Percentiles rank a stretch among this genome's conserved stretches.
Evolutionary conservation across 257 asterid species (phyloP).

Genomic region (Mitragyna speciosa): DNA sequence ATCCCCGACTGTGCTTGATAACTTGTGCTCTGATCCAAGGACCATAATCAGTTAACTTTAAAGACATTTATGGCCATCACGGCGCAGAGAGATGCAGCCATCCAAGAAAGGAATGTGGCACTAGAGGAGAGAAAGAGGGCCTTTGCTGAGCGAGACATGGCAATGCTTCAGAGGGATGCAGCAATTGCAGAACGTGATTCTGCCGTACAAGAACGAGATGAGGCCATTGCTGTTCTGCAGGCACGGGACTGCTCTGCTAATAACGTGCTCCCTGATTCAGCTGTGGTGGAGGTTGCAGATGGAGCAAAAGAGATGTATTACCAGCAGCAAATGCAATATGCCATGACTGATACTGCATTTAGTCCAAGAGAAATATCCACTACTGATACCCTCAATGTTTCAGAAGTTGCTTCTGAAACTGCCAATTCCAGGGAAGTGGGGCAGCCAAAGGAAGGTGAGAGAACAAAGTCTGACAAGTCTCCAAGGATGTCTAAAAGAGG

Average conservation of each 20-base stretch:
- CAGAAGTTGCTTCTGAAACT: constrained; percentile 47
- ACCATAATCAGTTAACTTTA: constrained; percentile 68
- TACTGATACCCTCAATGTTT: constrained; percentile 28
- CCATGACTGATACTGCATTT: constrained; percentile 39
- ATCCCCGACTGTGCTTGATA: constrained; percentile 7
- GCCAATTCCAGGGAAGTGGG: constrained; percentile 53
- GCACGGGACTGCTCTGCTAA: constrained; percentile 54
- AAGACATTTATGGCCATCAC: constrained; percentile 89
- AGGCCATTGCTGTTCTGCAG: constrained; percentile 63
- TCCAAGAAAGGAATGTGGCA: constrained; percentile 93
- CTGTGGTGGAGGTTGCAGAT: constrained; percentile 38
- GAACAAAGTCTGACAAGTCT: constrained; percentile 43
- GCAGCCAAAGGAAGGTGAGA: constrained; percentile 52
- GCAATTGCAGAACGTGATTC: constrained; percentile 81
- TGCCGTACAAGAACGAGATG: constrained; percentile 74
- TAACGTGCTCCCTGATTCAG: constrained; percentile 46
- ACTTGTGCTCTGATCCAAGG: constrained; percentile 44
- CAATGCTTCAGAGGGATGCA: constrained; percentile 88
- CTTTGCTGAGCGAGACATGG: constrained; percentile 88
- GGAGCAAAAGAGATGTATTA: constrained; percentile 49
- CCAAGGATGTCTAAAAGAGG: constrained; percentile 48
- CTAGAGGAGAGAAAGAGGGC: constrained; percentile 90
- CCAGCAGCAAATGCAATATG: constrained; percentile 44
- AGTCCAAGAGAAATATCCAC: constrained; percentile 44
- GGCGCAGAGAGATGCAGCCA: constrained; percentile 95